Base-by-base conservation (phyloP, 352 stramenopile genomes). In the Phytophthora aleatoria region DNA sequence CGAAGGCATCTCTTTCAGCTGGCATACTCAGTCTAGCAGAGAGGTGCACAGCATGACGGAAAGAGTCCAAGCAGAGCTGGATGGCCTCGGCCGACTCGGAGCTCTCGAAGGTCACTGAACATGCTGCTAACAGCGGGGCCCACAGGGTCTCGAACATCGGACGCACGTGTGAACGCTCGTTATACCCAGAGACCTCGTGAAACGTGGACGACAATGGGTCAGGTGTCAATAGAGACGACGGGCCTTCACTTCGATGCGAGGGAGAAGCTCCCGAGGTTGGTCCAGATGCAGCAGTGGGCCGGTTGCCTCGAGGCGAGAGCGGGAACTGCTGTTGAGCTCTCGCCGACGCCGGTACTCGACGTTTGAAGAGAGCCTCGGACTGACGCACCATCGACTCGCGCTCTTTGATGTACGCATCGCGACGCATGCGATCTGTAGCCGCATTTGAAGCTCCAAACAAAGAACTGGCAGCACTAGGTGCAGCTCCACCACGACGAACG, bases 121-220 rank as follows among this genome's bases (percentile, higher is more conserved):
- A 97, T 42, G 91, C 96, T 42, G 96, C 97, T 47, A 99, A 83
- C 28, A 99, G 76, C 41, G 97, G 96, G 28, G 97, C 97, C 97
- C 98, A 99, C 0, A 98, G 93, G 0, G 98, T 98, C 77, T 99
- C 96, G 69, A 99, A 99, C 98, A 99, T 99, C 5, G 97, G 96
- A 27, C 87, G 81, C 11, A 97, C 85, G 55, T 95, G 83, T 26
- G 78, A 89, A 39, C 81, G 90, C 56, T 93, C 87, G 5, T 75
- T 82, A 26, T 76, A 77, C 27, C 87, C 81, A 0, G 81, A 89
- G 11, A 94, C 81, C 41, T 91, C 57, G 33, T 83, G 85, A 57
- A 94, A 94, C 42, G 79, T 53, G 6, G 56, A 74, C 9, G 62
- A 63, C 11, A 63, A 67, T 2, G 64, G 62, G 51, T 72, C 59